Evolutionary conservation across 2,329 filamentous ascomycete species (phyloP), one percentile per base, ranked within the genome.

Genomic region (Nakataea oryzae): DNA sequence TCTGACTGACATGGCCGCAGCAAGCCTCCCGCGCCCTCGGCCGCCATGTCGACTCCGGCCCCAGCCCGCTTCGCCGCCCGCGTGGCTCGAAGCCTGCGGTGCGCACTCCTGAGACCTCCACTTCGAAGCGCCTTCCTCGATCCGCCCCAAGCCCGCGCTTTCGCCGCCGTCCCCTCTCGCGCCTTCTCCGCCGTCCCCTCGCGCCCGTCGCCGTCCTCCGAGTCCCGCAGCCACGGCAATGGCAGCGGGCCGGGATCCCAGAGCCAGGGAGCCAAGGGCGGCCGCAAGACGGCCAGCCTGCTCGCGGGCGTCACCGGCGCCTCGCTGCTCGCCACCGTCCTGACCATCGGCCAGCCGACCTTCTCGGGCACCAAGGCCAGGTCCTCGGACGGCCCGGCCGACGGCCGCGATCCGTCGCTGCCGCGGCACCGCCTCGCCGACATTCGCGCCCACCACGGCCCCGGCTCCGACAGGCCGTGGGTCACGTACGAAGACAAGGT

Each of bases 401-500:
- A 69, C 29, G 32, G 34, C 59, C 65, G 67, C 30, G 67, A 69
- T 50, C 67, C 67, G 4, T 64, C 63, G 0, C 62, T 66, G 24
- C 66, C 66, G 9, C 67, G 67, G 0, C 66, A 64, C 59, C 66
- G 67, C 3, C 64, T 69, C 14, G 62, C 63, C 54, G 67, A 69
- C 61, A 62, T 69, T 27, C 66, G 66, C 32, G 59, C 63, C 27
- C 27, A 63, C 11, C 66, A 69, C 57, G 65, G 65, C 41, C 63
- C 61, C 12, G 12, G 32, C 8, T 68, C 67, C 14, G 62, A 50
- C 24, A 56, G 58, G 12, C 85, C 85, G 2, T 89, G 86, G 86
- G 81, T 89, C 4, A 84, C 82, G n/a, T 79, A 79, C 61, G 83
- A 79, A 28, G 82, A 83, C 69, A 83, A 84, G 62, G 85, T 89